A percentile compares a stretch with the other conserved stretches of the same genome.
phyloP scores from a whole-genome alignment of 2,329 filamentous ascomycete genomes.

The Verticillium zaregamsianum region DNA sequence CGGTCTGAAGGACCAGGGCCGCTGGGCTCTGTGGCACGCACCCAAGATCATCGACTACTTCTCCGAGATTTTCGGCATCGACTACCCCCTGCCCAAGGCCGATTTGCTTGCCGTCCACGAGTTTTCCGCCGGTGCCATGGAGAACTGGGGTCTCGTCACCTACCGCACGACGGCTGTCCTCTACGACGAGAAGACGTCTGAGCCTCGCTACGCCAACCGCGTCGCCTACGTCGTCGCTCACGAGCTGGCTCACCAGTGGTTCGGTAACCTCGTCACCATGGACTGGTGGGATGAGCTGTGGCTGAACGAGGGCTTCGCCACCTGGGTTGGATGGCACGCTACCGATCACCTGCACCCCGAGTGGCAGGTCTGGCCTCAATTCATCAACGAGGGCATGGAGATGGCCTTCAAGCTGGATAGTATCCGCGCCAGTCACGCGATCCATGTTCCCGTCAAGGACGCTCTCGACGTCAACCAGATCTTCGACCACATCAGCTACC shows the following conservation, averaged over 20 bases:
- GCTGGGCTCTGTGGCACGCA: constrained; percentile 84
- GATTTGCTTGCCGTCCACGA: constrained; percentile 90
- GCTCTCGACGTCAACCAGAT: constrained; percentile 93
- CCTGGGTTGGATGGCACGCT: constrained; percentile 95
- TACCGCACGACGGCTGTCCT: constrained; percentile 93
- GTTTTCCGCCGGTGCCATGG: constrained; percentile 85
- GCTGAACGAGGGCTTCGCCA: constrained; percentile 96
- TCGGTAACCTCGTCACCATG: constrained; percentile 93
- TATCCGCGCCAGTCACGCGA: constrained; percentile 87
- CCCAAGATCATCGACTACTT: constrained; percentile 95
- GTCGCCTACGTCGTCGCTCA: constrained; percentile 98
- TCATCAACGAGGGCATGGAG: constrained; percentile 93
- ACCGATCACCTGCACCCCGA: constrained; percentile 90
- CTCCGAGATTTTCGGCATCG: constrained; percentile 88
- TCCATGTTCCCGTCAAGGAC: constrained; percentile 91
- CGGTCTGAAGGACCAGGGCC: constrained; percentile 89
- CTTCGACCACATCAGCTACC: constrained; percentile 93
- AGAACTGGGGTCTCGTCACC: constrained; percentile 95
- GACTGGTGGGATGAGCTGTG: constrained; percentile 94
- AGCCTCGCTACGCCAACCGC: constrained; percentile 85
- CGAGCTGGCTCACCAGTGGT: constrained; percentile 95
- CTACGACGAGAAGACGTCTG: constrained; percentile 91
- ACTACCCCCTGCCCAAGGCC: constrained; percentile 89
- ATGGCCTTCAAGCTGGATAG: constrained; percentile 86
- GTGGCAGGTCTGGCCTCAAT: constrained; percentile 97